Evolutionary conservation across 257 asterid genomes (phyloP), one percentile per base, ranked within the genome.

Genomic region (Scutellaria galericulata): DNA sequence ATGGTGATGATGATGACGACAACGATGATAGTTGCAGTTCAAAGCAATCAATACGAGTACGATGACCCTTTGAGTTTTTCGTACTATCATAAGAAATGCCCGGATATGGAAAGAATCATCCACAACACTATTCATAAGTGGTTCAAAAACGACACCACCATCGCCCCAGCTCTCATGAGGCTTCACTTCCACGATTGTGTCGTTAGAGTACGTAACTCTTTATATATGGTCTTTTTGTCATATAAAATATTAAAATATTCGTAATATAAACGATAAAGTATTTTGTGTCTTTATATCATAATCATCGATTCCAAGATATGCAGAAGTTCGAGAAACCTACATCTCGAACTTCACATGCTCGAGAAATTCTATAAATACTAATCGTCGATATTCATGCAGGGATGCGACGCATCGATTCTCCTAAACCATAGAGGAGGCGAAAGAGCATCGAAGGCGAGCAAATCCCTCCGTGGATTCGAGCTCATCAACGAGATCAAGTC

Each of bases 181-280:
- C 83, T 88, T 12, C 91, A 88, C 69, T 88, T 81, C 82, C 91
- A 79, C 55, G 95, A 88, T 45, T 86, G 91, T 66, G 15, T 82
- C 22, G 76, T 86, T 7, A 75, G 91, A 47, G 91, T 88, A 79
- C n/a, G 81, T 59, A 40, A 6, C 1, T 7, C 9, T 63, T 9
- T 18, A 31, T 31, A 31, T 4, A 31, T 31, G 4, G 5, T 31
- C 37, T 31, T 31, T 31, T 31, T 31, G 37, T 31, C 37, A 31
- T 31, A 31, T 31, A 31, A 31, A 24, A 1, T 24, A 24, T 24
- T 31, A 31, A 31, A 31, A 31, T 31, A 24, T 31, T 31, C 5
- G 2, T 31, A 2, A 31, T 31, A 4, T 31, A 31, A 31, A 31
- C 5, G 37, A 31, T 31, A 4, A 31, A 31, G 37, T 31, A 31